These are phyloP conservation scores for Lepidopterella palustris DNA, from an alignment of 495 filamentous ascomycete species.

Conservation along the genomic window DNA sequence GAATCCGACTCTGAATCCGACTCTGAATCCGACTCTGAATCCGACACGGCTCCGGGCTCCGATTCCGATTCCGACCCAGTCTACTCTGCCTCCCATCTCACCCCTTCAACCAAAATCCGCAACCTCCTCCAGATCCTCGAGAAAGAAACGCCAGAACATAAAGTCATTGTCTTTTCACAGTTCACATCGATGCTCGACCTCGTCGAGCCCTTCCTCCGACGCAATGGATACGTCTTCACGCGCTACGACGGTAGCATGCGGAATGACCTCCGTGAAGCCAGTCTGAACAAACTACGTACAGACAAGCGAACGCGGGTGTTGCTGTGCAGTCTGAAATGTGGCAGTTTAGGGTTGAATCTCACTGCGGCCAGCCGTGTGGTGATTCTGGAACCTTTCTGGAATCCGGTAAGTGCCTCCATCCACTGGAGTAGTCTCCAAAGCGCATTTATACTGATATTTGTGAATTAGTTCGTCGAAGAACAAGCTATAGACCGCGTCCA, in stretches of 20 bases:
- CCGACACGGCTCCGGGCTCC: conserved; percentile 30
- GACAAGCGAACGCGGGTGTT: conserved; percentile 68
- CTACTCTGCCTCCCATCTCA: conserved; percentile 39
- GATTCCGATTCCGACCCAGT: conserved; percentile 35
- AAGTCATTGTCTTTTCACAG: conserved; percentile 97
- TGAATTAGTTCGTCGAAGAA: conserved; percentile 77
- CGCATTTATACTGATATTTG: too few species aligned
- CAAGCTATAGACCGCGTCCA: conserved; percentile 98
- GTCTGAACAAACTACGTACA: conserved; percentile 66
- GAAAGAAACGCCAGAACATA: conserved; percentile 68
- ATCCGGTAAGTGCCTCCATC: conserved; percentile 56
- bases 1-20: conserved; percentile 24
- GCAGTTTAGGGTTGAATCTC: conserved; percentile 85
- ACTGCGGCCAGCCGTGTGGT: conserved; percentile 90
- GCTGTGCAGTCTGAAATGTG: conserved; percentile 88
- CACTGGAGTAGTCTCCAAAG: too few species aligned
- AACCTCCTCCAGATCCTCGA: conserved; percentile 74
- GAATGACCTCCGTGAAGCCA: conserved; percentile 86
- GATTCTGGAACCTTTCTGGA: conserved; percentile 98
- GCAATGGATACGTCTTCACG: conserved; percentile 65
- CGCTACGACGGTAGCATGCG: conserved; percentile 95
- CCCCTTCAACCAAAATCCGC: conserved; percentile 84
- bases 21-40: conserved; percentile 32
- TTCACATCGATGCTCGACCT: conserved; percentile 98
- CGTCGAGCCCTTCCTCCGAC: conserved; percentile 80